Evolutionary conservation across 75 land plant species (phyloP).

Genomic region (Chamaecyparis obtusa): DNA sequence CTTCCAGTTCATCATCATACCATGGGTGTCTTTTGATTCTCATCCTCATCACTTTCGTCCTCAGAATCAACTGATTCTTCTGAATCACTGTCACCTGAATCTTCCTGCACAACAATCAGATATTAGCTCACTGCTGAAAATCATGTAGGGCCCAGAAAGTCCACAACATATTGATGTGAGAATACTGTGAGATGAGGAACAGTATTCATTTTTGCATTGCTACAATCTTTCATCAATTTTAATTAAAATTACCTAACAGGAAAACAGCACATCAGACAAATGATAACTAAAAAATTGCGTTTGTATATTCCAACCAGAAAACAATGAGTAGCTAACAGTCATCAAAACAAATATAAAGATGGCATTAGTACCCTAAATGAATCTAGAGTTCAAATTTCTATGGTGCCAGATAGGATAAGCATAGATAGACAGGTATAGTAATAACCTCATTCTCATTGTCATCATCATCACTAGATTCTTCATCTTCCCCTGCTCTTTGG

Average conservation of each 20-base stretch:
- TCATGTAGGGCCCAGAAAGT: neutral
- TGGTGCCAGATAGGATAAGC: neutral
- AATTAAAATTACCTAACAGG: neutral
- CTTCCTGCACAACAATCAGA: neutral
- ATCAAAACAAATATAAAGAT: neutral
- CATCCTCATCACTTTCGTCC: constrained; percentile 2
- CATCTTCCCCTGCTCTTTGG: neutral
- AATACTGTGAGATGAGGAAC: no score
- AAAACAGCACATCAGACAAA: neutral
- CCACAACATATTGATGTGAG: neutral
- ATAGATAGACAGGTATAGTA: neutral
- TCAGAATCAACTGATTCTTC: neutral
- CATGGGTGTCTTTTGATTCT: neutral
- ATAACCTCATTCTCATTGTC: neutral
- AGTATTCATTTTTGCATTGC: no score
- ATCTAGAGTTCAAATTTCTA: neutral
- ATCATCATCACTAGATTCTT: neutral
- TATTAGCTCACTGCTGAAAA: neutral
- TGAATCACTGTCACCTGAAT: neutral
- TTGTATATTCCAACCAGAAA: neutral
- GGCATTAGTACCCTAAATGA: neutral
- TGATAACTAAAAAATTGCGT: no score
- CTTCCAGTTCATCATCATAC: neutral
- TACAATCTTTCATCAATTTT: neutral
- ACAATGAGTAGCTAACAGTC: neutral